Conservation (phyloP, 352 stramenopile species). For the Pythium vanterpoolii region DNA sequence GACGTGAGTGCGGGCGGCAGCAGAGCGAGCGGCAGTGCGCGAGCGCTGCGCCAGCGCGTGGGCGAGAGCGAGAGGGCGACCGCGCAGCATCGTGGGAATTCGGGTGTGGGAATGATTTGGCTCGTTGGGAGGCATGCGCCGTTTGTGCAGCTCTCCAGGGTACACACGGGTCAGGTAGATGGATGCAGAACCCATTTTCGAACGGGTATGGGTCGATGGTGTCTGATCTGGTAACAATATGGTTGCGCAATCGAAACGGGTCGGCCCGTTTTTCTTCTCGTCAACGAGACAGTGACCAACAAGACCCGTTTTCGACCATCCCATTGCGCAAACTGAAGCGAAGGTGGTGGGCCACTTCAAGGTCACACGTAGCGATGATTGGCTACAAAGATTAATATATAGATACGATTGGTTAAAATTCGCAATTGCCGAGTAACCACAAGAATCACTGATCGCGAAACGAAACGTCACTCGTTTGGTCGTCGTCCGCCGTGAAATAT, state of each 20-base stretch:
- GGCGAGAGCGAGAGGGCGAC: slow-evolving; percentile 24
- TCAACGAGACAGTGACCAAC: not conserved
- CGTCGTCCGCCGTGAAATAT: no score
- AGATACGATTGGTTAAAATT: not conserved
- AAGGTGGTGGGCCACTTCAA: slow-evolving; percentile 20
- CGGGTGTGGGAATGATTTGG: not conserved
- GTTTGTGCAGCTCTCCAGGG: slow-evolving; percentile 22
- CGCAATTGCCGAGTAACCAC: slow-evolving; percentile 12
- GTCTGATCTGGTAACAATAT: not conserved
- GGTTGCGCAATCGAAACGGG: slow-evolving; percentile 28
- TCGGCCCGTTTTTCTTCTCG: not conserved
- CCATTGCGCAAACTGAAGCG: slow-evolving; percentile 27
- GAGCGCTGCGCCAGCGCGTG: slow-evolving; percentile 23
- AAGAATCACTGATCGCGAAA: no score
- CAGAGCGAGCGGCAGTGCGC: slow-evolving; percentile 19
- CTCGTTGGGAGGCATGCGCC: not conserved
- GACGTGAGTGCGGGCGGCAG: not conserved
- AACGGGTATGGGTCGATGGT: not conserved
- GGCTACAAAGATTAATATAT: not conserved
- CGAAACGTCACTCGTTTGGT: no score
- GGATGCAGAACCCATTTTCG: not conserved
- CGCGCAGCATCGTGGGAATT: slow-evolving; percentile 25
- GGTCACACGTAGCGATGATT: slow-evolving; percentile 10
- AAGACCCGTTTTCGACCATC: slow-evolving; percentile 5
- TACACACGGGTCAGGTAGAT: slow-evolving; percentile 3